These are phyloP conservation scores for Suillus fuscotomentosus DNA, from an alignment of 768 basidiomycete genomes.

Conservation along the genomic window DNA sequence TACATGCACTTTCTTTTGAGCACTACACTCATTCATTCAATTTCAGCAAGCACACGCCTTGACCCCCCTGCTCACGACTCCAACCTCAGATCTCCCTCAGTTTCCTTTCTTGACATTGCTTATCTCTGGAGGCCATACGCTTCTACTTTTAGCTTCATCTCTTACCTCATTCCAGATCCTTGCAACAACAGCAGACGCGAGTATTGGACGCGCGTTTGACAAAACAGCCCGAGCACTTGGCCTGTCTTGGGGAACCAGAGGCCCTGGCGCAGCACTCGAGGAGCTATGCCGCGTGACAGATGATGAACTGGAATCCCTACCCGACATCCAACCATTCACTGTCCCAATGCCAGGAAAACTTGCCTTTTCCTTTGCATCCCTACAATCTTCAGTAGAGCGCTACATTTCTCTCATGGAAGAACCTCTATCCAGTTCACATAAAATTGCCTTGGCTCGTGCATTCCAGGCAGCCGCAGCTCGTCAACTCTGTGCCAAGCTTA, in stretches of 20 bases:
- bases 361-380: conserved; percentile 76
- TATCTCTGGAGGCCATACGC: conserved; percentile 92
- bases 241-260: conserved; percentile 60
- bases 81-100: conserved; percentile 38
- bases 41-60: conserved; percentile 89
- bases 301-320: conserved; percentile 20
- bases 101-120: conserved; percentile 91
- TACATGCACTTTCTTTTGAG: not conserved
- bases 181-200: conserved; percentile 68
- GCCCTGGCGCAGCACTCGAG: conserved; percentile 83
- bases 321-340: conserved; percentile 40
- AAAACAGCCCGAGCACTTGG: conserved; percentile 33
- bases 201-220: too few species aligned
- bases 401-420: conserved; percentile 43
- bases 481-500: conserved; percentile 77
- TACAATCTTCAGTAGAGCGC: conserved; percentile 71
- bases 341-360: conserved; percentile 52
- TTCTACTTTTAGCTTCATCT: conserved; percentile 74
- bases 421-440: conserved; percentile 23
- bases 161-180: conserved; percentile 61
- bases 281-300: conserved; percentile 47
- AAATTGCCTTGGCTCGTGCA: conserved; percentile 53
- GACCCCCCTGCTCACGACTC: conserved; percentile 69
- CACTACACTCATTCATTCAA: too few species aligned
- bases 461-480: conserved; percentile 73